Base-by-base conservation (phyloP, 306 rosid species). In the Castanopsis chinensis region DNA sequence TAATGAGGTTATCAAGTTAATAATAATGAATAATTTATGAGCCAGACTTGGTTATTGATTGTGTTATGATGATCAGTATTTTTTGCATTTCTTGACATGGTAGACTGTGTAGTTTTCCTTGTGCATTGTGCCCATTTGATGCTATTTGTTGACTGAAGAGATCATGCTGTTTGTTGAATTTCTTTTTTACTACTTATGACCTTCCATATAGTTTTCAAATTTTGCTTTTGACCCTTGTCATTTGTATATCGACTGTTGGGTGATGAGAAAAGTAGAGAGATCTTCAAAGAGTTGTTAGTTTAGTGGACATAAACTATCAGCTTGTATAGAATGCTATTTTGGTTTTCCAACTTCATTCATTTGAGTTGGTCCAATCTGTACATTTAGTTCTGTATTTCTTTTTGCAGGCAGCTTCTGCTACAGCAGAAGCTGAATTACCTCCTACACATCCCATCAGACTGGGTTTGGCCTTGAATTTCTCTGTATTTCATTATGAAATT, bases 381-480 rank as follows among this genome's bases (percentile, higher is more conserved):
- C 12, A n/a, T 54, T 45, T 52, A 41, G 21, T 20, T 56, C 32
- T 57, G 30, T 20, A 14, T 33, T 67, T 67, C 17, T 28, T 59
- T 76, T 51, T 82, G 43, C 91, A 85, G 91, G 21, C 51, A 13
- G 93, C 91, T 85, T 85, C 88, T 58, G 53, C 82, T 51, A 49
- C 81, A 51, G 90, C 92, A 41, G 87, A 84, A 73, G 65, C 89
- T 23, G 85, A 83, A 4, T 78, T 78, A 33, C 69, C 84, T 52
- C 73, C 80, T n/a, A 67, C 52, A 2, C 72, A 67, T 67, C 71
- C 71, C 27, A 33, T 67, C 71, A 67, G 72, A 67, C 27, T 81
- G 56, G 80, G 84, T 45, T 76, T 81, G 84, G 84, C 84, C 57
- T 81, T 81, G 80, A 81, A 81, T 80, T 81, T 28, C 73, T 76